Percentiles rank a stretch among this genome's conserved stretches.
Conservation (phyloP, 2,329 filamentous ascomycete genomes). For the Pestalotiopsis sp. region DNA sequence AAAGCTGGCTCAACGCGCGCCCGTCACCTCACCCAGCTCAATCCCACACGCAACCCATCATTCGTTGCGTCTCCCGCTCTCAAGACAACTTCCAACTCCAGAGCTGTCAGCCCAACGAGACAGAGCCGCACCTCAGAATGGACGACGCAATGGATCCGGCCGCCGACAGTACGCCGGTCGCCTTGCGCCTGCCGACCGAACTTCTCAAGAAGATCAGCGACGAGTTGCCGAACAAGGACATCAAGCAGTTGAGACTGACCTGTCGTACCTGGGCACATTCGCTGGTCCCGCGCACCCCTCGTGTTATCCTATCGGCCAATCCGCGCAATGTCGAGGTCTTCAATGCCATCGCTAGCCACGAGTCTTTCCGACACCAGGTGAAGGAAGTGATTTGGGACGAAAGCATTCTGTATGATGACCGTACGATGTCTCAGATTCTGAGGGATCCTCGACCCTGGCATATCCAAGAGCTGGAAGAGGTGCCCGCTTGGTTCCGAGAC, state of each 20-base stretch:
- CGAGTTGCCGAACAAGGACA: neutral
- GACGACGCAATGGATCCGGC: too few relatives aligned
- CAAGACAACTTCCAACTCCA: too few relatives aligned
- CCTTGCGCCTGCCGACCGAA: neutral
- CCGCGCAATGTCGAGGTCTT: neutral
- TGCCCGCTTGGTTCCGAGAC: neutral
- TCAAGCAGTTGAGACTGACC: neutral
- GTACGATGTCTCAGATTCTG: neutral
- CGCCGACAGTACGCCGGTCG: neutral
- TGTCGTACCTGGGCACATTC: neutral
- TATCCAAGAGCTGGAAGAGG: neutral
- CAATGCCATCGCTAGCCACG: neutral
- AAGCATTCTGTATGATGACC: neutral
- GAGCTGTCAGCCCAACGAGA: too few relatives aligned
- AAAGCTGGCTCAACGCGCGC: too few relatives aligned
- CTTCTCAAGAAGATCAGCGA: neutral
- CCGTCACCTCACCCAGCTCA: too few relatives aligned
- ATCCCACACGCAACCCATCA: too few relatives aligned
- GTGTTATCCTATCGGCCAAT: neutral
- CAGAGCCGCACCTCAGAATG: too few relatives aligned
- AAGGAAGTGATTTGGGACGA: neutral
- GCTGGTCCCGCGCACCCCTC: neutral
- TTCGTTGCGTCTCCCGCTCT: too few relatives aligned
- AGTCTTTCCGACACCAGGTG: neutral
- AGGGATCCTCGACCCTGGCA: neutral